Conservation (phyloP, 176 grass and related monocot genomes). For the Paspalum notatum region DNA sequence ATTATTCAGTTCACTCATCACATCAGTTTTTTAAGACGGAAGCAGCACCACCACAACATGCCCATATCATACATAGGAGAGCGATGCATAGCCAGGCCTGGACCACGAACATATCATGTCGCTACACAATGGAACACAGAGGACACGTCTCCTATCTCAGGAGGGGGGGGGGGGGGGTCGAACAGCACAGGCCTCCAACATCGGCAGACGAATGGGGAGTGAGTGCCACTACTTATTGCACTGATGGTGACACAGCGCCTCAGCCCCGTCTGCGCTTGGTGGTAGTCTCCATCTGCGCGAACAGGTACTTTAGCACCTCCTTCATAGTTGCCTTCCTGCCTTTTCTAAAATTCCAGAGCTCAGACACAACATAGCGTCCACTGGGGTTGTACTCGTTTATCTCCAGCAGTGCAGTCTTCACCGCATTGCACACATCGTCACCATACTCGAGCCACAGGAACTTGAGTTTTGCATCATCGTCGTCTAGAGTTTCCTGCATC, state of each 20-base stretch:
- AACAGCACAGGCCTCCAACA: neutral
- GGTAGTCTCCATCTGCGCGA: slow-evolving; percentile 52
- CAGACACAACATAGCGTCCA: slow-evolving; percentile 60
- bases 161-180: neutral
- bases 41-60: slow-evolving; percentile 18
- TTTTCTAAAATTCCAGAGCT: slow-evolving; percentile 86
- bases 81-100: no score
- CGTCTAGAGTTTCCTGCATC: slow-evolving; percentile 71
- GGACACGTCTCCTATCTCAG: slow-evolving; percentile 7
- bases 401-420: slow-evolving; percentile 71
- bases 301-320: slow-evolving; percentile 72
- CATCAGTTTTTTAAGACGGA: neutral
- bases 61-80: neutral
- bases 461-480: slow-evolving; percentile 66
- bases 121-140: neutral
- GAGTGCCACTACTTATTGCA: neutral
- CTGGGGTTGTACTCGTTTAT: slow-evolving; percentile 87
- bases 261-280: slow-evolving; percentile 45
- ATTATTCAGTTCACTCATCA: slow-evolving; percentile 26
- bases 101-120: neutral
- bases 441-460: slow-evolving; percentile 69
- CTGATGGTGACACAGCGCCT: neutral
- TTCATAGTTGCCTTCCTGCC: slow-evolving; percentile 69
- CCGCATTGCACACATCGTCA: slow-evolving; percentile 80
- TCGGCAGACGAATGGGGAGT: neutral